Conservation (phyloP, 1,139 yeast genomes). For the Hansenula sp. region DNA sequence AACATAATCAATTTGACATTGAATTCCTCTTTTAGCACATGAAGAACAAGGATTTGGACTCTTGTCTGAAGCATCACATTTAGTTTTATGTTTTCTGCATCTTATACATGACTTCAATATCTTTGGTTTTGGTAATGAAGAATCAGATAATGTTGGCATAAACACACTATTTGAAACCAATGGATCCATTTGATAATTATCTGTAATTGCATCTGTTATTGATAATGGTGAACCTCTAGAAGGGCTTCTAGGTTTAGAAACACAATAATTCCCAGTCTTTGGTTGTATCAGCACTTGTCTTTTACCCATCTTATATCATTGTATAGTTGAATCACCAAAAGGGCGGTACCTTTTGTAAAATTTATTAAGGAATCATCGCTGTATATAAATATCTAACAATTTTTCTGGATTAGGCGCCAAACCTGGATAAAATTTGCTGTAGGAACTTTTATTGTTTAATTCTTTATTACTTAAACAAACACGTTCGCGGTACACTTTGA, state of each 20-base stretch:
- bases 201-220: background rate
- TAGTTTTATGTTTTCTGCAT: conserved; percentile 62
- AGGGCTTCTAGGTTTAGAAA: no score
- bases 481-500: no score
- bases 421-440: no score
- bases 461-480: no score
- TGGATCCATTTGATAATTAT: background rate
- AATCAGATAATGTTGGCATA: background rate
- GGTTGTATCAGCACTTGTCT: background rate
- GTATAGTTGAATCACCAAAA: no score
- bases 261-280: background rate
- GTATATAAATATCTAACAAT: no score
- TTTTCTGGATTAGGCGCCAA: no score
- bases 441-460: no score
- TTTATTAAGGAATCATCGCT: no score
- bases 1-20: conserved; percentile 48
- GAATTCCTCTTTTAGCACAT: conserved; percentile 45
- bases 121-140: conserved; percentile 31
- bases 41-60: conserved; percentile 55
- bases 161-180: background rate
- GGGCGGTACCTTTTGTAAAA: no score
- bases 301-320: background rate
- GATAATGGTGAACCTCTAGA: background rate
- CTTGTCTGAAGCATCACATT: conserved; percentile 51
- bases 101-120: conserved; percentile 57